These are phyloP conservation scores for Pseudonectria buxi DNA, from an alignment of 2,329 filamentous ascomycete species.

Conservation along the genomic window DNA sequence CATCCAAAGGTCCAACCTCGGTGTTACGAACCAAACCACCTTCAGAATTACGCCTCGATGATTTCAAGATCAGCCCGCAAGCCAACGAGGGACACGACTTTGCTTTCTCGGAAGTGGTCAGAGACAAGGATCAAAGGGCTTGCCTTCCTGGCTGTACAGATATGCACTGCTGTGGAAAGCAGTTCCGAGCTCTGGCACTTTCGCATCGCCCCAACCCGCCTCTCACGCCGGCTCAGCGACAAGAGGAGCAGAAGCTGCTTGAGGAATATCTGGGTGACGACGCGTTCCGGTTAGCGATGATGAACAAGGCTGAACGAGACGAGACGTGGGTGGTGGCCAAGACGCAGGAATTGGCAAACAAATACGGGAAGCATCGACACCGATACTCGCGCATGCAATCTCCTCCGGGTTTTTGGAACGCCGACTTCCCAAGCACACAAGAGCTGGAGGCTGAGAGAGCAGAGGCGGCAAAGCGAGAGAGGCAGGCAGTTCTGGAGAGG, in stretches of 20 bases:
- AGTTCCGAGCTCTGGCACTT: slow-evolving; percentile 60
- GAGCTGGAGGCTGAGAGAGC: slow-evolving; percentile 61
- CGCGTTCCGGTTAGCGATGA: slow-evolving; percentile 50
- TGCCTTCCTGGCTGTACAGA: slow-evolving; percentile 69
- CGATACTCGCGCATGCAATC: slow-evolving; percentile 63
- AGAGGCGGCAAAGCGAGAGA: slow-evolving; percentile 58
- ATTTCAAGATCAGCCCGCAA: slow-evolving; percentile 77
- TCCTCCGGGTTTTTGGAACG: slow-evolving; percentile 85
- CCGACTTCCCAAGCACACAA: slow-evolving; percentile 85
- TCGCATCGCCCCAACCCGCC: slow-evolving; percentile 38
- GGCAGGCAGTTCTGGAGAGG: slow-evolving; percentile 61
- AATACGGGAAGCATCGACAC: slow-evolving; percentile 70
- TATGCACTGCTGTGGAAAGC: slow-evolving; percentile 67
- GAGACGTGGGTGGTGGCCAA: slow-evolving; percentile 70
- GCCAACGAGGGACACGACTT: slow-evolving; percentile 64
- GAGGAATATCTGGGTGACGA: slow-evolving; percentile 52
- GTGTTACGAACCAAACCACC: slow-evolving; percentile 53
- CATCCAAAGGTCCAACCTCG: slow-evolving; percentile 16
- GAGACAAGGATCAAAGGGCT: slow-evolving; percentile 61
- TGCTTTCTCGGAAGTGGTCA: slow-evolving; percentile 69
- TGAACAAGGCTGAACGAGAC: slow-evolving; percentile 55
- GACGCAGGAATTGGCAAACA: slow-evolving; percentile 64
- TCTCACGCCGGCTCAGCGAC: slow-evolving; percentile 26
- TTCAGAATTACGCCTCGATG: slow-evolving; percentile 52
- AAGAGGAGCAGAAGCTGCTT: slow-evolving; percentile 44